Base-by-base conservation (phyloP, 805 yeast genomes). In the Lachancea dasiensis region DNA sequence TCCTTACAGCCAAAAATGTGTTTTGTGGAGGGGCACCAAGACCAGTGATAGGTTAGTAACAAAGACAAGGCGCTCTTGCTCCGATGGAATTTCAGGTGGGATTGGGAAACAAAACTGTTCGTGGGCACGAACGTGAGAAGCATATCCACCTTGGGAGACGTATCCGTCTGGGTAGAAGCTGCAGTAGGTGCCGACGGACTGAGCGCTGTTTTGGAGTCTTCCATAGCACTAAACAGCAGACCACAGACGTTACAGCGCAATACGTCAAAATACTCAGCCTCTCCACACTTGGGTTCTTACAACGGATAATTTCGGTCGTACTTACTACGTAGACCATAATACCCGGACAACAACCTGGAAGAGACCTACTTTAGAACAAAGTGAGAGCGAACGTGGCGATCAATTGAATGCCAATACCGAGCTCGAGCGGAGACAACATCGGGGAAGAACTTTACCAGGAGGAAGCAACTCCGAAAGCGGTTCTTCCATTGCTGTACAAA, bases 321-420 rank as follows among this genome's bases (percentile, higher is more conserved):
- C 97, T 1, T 92, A 92, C 64, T 92, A 90, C 59, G 98, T 92
- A 25, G 99, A 92, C 65, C 99, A 92, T 66, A 87, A 90, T 62
- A 85, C 96, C 15, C 79, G 97, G 65, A 85, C 96, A 6, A 92
- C 99, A 6, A 90, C 98, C n/a, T 92, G 99, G 99, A 87, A 84
- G 53, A 76, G 99, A 52, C 99, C 99, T 21, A 79, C 92, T 3
- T 59, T 79, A 47, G 90, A 82, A 38, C 86, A 84, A 54, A 69
- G 79, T 28, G 96, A 86, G 57, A 67, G 75, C 13, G 95, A 64
- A 42, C 67, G 75, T 56, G 68, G 68, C 21, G 68, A 63, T 43
- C 81, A 75, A 57, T 64, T 83, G 54, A 81, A 73, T 53, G 73
- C 73, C 46, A 73, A 75, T 37, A 82, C 92, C 4, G 95, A 90